Evolutionary conservation across 164 flowering plant genomes (phyloP), one percentile per base, ranked within the genome.

Genomic region (Piper longum): DNA sequence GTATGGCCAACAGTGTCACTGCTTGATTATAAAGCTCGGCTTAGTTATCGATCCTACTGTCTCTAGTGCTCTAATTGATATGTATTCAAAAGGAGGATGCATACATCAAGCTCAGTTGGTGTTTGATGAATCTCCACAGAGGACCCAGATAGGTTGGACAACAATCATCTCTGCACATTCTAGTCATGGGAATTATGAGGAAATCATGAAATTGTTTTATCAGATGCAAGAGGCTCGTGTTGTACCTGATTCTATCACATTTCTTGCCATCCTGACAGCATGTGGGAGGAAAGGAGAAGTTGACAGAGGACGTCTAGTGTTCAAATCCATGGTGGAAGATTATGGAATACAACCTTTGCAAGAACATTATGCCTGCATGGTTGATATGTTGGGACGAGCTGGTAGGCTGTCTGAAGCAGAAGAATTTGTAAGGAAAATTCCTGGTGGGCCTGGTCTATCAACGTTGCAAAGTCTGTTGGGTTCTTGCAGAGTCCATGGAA

Each of bases 81-180:
- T 93, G 99, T 93, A 93, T 75, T 92, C 88, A 41, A 93, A 87
- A 69, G 82, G 97, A 11, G 97, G 99, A 43, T 80, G 80, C 75
- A 87, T 93, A 13, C 55, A 43, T 2, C 91, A 88, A 64, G 79
- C 97, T 42, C 67, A 64, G 44, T 74, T 60, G 70, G 81, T 88
- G 17, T 93, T 93, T 61, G 42, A 54, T 44, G 95, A 84, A 64
- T 63, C 62, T 8, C 62, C 75, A 40, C 65, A 72, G 40, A 82
- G 66, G 73, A 82, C 72, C 69, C 79, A 82, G 43, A 81, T 88
- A 64, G 76, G 87, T 57, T 93, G 92, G 89, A 88, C 99, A 1
- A 76, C 95, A 56, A 82, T 93, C 57, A 90, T 90, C 61, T 85
- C 96, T 3, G 96, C 90, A 43, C 63, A 87, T 66, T 76, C 95